Base-by-base conservation (phyloP, 306 rosid species). In the Dalbergia cochinchinensis region DNA sequence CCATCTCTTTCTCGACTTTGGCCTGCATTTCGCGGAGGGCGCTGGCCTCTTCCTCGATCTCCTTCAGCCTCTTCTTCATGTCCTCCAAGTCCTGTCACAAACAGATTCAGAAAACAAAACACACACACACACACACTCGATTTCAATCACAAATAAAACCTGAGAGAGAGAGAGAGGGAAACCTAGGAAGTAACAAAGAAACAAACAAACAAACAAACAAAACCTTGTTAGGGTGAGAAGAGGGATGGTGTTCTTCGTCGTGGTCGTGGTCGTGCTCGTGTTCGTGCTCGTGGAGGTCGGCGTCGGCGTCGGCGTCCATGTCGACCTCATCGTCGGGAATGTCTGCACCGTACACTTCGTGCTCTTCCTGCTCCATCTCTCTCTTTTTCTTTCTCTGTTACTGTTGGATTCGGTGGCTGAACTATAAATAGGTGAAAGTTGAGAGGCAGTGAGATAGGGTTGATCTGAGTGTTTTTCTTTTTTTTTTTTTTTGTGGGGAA, bases 1-100 rank as follows among this genome's bases (percentile, higher is more conserved):
- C 98, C 99, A 96, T 96, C 89, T 96, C 99, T 85, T 96, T 96
- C 89, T 93, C 98, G 22, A 93, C 99, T 91, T 96, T 96, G 42
- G 99, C 97, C 90, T 96, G 99, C 97, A 96, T 91, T 71, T 96
- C 99, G 48, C 99, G 94, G 55, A 96, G 98, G 26, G 99, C 98
- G 9, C 93, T 74, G 10, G 99, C 99, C 77, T 95, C 99, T 39
- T 95, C 99, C 62, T 95, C 99, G 82, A 96, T 96, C 90, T 93
- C 97, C 84, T 96, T 93, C 50, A 96, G 91, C 92, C 98, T 85
- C 91, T 91, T 96, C 88, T 93, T 96, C 99, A 96, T 96, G 65
- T 96, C 98, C 92, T 93, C 99, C 94, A 96, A 82, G 77, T 96
- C 99, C 98, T 96, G 31, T 15, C 20, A 8, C 20, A 14, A 11